Conservation (phyloP, 192 early-diverging fungal species). For the Coemansia sp. region DNA sequence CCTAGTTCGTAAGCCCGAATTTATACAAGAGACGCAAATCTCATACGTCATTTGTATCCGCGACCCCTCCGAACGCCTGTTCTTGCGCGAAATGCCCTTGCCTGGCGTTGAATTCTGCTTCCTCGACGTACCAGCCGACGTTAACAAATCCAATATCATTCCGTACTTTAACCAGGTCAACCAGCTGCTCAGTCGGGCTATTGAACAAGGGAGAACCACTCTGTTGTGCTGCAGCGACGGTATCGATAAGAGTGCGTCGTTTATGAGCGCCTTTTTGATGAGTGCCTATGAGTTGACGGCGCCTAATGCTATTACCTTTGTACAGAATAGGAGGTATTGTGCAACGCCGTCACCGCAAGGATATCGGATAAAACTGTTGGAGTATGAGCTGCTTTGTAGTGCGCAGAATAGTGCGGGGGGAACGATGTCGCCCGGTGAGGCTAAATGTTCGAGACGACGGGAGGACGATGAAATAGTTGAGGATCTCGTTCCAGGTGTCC, state of each 20-base stretch:
- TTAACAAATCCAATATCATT: slow-evolving; percentile 78
- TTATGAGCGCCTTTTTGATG: slow-evolving; percentile 92
- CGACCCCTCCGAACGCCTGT: slow-evolving; percentile 66
- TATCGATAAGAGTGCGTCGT: slow-evolving; percentile 79
- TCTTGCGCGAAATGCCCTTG: slow-evolving; percentile 60
- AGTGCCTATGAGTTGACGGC: slow-evolving; percentile 67
- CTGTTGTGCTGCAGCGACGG: slow-evolving; percentile 78
- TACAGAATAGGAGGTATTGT: slow-evolving; percentile 86
- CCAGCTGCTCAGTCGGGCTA: slow-evolving; percentile 59
- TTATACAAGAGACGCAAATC: slow-evolving; percentile 61
- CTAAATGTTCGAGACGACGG: slow-evolving; percentile 17
- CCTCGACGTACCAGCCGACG: slow-evolving; percentile 77
- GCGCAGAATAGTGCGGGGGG: slow-evolving; percentile 13
- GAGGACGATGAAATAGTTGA: slow-evolving; percentile 24
- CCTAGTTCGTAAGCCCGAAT: slow-evolving; percentile 61
- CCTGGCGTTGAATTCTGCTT: slow-evolving; percentile 64
- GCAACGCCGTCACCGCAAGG: slow-evolving; percentile 47
- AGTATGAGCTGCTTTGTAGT: slow-evolving; percentile 52
- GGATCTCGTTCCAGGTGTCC: not conserved
- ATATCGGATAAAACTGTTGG: slow-evolving; percentile 45
- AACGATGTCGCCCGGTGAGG: not conserved
- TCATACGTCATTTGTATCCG: slow-evolving; percentile 80
- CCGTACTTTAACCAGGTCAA: slow-evolving; percentile 69
- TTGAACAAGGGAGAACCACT: slow-evolving; percentile 54
- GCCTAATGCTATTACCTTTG: slow-evolving; percentile 72